Base-by-base conservation (phyloP, 78 protist genomes). In the Cyanophora paradoxa region DNA sequence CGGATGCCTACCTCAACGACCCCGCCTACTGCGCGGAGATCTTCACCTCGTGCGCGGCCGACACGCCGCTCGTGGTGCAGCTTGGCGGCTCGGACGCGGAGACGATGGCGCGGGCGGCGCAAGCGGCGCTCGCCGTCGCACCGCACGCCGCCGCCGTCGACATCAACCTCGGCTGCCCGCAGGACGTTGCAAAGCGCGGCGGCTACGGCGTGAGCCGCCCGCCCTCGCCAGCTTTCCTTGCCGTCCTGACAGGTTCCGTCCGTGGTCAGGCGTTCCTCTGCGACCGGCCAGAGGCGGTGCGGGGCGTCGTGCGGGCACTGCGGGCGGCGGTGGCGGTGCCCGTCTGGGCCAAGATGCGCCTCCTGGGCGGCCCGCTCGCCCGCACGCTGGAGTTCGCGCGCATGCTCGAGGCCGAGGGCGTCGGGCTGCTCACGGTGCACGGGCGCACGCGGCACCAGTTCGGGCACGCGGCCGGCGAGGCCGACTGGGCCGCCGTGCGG, bases 161-260 rank as follows among this genome's bases (percentile, higher is more conserved):
- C 65, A 1, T 90, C 57, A 90, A 90, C 41, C 84, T 83, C 22
- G 94, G 93, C 33, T 90, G 90, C 68, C 91, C 91, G 31, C 94
- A 82, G 63, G 42, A 36, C 56, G 79, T 82, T 30, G 93, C 90
- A 3, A 22, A 66, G 56, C 48, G 63, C 8, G 86, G 86, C 39
- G 70, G 71, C n/a, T 89, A n/a, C 87, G 0, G 76, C 75, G 39
- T 72, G 86, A 84, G 46, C 36, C 31, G n/a, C n/a, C n/a, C n/a
- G n/a, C 0, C 1, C 30, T 67, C 82, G 52, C 4, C 30, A 14
- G 57, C 63, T 16, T 72, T 85, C 24, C 74, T 63, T n/a, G n/a
- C n/a, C n/a, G n/a, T n/a, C n/a, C n/a, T n/a, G n/a, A n/a, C n/a
- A n/a, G n/a, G n/a, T n/a, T n/a, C n/a, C n/a, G n/a, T n/a, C n/a